These are phyloP conservation scores for Pseudocercospora macadamiae DNA, from an alignment of 2,329 filamentous ascomycete species.

Conservation along the genomic window DNA sequence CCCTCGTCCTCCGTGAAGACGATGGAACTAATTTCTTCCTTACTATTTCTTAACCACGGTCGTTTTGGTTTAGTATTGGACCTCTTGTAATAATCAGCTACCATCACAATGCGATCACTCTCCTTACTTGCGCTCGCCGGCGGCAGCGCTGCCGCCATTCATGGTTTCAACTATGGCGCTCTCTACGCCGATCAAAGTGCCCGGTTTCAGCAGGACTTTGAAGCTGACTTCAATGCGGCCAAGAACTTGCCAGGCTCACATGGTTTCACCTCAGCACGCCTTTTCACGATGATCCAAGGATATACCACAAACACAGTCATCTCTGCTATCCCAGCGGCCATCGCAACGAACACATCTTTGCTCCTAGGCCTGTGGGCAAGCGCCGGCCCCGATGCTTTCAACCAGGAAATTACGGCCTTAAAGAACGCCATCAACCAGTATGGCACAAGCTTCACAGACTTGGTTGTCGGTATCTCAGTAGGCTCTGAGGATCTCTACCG, in stretches of 20 bases:
- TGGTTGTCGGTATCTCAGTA: constrained; percentile 83
- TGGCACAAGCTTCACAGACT: constrained; percentile 64
- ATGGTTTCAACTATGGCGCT: constrained; percentile 76
- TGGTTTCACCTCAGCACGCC: constrained; percentile 46
- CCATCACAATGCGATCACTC: constrained; percentile 9
- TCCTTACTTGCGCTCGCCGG: constrained; percentile 8
- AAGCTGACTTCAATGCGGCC: constrained; percentile 69
- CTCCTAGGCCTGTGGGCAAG: constrained; percentile 80
- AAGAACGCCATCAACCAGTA: constrained; percentile 69
- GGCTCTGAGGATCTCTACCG: constrained; percentile 77
- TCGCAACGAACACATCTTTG: constrained; percentile 75
- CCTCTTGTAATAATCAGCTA: too few species aligned
- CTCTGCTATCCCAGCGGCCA: constrained; percentile 75
- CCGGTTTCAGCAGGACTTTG: constrained; percentile 68
- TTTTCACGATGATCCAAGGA: constrained; percentile 65
- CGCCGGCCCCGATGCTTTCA: constrained; percentile 52
- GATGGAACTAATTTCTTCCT: neutral
- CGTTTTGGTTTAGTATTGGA: neutral
- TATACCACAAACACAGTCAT: constrained; percentile 68
- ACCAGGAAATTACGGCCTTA: constrained; percentile 75
- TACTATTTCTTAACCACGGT: neutral
- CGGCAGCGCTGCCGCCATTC: constrained; percentile 44
- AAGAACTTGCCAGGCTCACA: constrained; percentile 63
- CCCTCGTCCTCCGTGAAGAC: neutral
- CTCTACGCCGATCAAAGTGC: constrained; percentile 62